phyloP scores from a whole-genome alignment of 768 basidiomycete genomes.

The Termitomyces bulborhizus region DNA sequence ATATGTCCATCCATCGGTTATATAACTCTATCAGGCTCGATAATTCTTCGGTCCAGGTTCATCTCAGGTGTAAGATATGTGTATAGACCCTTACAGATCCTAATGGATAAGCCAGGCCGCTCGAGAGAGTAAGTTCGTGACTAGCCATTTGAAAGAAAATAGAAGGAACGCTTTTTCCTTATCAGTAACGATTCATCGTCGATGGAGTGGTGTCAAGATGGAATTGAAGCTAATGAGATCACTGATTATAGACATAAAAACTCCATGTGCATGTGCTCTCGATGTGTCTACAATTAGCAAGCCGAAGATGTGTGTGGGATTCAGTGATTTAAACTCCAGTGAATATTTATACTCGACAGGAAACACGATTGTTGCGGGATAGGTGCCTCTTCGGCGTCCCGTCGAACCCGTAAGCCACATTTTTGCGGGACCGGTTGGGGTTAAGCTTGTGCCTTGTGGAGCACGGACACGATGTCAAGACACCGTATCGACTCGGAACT shows the following conservation, averaged over 20 bases:
- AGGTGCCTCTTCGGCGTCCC: slow-evolving; percentile 1
- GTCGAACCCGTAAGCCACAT: neutral
- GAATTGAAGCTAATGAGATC: neutral
- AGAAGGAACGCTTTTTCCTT: neutral
- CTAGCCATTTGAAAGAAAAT: neutral
- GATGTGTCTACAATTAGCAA: neutral
- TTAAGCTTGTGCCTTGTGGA: neutral
- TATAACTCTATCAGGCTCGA: slow-evolving; percentile 16
- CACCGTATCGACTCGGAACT: neutral
- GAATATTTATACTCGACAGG: neutral
- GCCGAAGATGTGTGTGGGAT: neutral
- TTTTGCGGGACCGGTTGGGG: slow-evolving; percentile 9
- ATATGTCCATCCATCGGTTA: neutral
- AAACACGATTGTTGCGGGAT: neutral
- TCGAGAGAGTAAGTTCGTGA: neutral
- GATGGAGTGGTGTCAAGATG: neutral
- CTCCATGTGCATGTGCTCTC: neutral
- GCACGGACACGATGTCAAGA: neutral
- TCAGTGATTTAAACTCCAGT: neutral
- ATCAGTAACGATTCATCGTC: neutral
- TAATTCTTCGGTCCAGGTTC: slow-evolving; percentile 14
- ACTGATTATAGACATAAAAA: slow-evolving; percentile 1
- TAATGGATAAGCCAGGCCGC: slow-evolving; percentile 3
- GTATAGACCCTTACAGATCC: neutral
- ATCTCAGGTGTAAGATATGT: neutral